Evolutionary conservation across 2,329 filamentous ascomycete genomes (phyloP).

Genomic region (Metarhizium brunneum): DNA sequence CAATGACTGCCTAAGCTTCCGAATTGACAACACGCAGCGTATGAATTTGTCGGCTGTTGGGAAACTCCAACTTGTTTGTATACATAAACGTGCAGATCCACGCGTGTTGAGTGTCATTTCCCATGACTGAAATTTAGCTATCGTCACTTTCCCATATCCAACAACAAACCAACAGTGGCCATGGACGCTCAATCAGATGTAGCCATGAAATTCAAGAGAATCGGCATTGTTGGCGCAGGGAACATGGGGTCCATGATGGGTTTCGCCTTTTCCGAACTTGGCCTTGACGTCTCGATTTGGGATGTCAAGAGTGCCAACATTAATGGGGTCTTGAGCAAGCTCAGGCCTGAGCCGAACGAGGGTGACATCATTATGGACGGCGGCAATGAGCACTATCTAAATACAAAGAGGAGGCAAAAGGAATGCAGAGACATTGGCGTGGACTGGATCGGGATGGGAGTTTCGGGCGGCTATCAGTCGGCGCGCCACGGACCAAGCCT

Average conservation of each 20-base stretch:
- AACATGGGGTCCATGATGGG: not conserved
- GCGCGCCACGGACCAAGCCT: too few species aligned
- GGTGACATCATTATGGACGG: constrained; percentile 62
- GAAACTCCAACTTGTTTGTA: too few species aligned
- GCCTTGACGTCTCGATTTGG: not conserved
- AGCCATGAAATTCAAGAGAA: not conserved
- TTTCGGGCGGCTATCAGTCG: too few species aligned
- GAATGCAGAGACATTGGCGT: constrained; percentile 47
- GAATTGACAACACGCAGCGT: too few species aligned
- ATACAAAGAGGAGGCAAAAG: constrained; percentile 53
- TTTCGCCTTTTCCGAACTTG: not conserved
- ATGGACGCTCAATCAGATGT: not conserved
- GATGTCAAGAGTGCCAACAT: not conserved
- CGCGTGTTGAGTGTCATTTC: too few species aligned
- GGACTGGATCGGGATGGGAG: constrained; percentile 56
- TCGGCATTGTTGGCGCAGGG: not conserved
- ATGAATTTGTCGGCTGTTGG: too few species aligned
- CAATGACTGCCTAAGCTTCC: too few species aligned
- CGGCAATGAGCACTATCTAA: constrained; percentile 57
- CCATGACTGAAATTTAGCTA: too few species aligned
- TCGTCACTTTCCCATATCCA: too few species aligned
- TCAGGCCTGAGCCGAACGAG: constrained; percentile 36
- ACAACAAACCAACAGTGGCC: not conserved
- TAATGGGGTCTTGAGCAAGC: not conserved
- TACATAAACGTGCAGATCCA: too few species aligned